A percentile compares a stretch with the other conserved stretches of the same genome.
These are phyloP conservation scores for Penicillium sp. DNA, from an alignment of 2,329 filamentous ascomycete species.

Conservation along the genomic window DNA sequence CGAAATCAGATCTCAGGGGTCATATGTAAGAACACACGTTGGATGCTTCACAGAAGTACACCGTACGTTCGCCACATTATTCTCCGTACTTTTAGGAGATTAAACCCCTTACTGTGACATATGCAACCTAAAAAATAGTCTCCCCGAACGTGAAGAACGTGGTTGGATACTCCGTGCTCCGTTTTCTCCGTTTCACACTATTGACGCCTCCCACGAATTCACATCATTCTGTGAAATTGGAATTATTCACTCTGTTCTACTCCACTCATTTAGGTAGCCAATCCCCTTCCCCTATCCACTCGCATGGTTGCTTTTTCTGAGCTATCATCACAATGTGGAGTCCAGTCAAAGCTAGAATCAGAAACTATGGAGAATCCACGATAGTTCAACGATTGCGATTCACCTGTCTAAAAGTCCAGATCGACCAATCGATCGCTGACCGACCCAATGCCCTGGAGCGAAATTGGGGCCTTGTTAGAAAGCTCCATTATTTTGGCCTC, in stretches of 20 bases:
- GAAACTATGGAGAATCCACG: constrained; percentile 13
- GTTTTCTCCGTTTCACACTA: background rate
- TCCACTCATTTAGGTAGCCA: background rate
- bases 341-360: background rate
- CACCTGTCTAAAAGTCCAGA: constrained; percentile 3
- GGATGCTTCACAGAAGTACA: too few relatives aligned
- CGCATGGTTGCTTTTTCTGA: background rate
- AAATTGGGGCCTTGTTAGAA: background rate
- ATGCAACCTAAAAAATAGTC: constrained; percentile 1
- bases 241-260: background rate
- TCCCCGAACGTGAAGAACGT: background rate
- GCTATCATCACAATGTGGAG: constrained; percentile 2
- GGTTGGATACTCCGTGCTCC: background rate
- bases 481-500: background rate
- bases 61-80: too few relatives aligned
- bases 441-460: constrained; percentile 10
- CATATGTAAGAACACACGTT: too few relatives aligned
- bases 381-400: background rate
- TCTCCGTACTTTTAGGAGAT: background rate
- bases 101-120: background rate
- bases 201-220: background rate
- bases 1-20: background rate
- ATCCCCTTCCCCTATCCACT: background rate
- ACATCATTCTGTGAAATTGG: background rate
- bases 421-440: constrained; percentile 17